Base-by-base conservation (phyloP, 371 early-diverging fungal genomes). In the Smittium mucronatum region DNA sequence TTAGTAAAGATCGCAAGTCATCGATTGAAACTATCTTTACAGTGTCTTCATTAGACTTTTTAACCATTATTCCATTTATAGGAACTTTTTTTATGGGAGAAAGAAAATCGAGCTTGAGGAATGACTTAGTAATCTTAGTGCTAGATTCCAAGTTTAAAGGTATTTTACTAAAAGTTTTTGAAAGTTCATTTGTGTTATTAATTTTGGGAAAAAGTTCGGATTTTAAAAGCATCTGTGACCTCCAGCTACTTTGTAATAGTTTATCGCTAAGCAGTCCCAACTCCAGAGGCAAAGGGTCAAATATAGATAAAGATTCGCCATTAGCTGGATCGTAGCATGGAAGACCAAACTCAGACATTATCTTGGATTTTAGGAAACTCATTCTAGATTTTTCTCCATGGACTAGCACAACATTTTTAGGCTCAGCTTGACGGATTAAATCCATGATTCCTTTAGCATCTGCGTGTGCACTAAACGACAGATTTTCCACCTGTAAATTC, bases 381-480 rank as follows among this genome's bases (percentile, higher is more conserved):
- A 99, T 99, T 69, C 92, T 89, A 11, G 79, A 78, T 75, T 88
- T 89, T 73, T 99, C 99, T 1, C 99, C 99, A 74, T 99, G 99
- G 0, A 99, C 99, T n/a, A 99, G 81, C 33, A 99, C 90, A 0
- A 99, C 97, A 80, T 98, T 92, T 32, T 86, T 83, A 11, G 99
- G 96, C 58, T 87, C 86, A 36, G 93, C 93, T 79, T 94, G 93
- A 0, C 89, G 85, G 66, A 99, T 92, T 34, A 99, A 81, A 78
- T 94, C 92, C 88, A 99, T 84, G 69, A 99, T 98, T 11, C 99
- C 99, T 77, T 94, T 93, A 2, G 95, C 92, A 77, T 99, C 99
- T 0, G 99, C 98, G 67, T 99, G 99, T 0, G 99, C 99, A 73
- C 95, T 94, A 78, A 99, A 99, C 0, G 95, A 95, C 26, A 99